Base-by-base conservation (phyloP, 352 stramenopile genomes). In the Phytopythium vexans region DNA sequence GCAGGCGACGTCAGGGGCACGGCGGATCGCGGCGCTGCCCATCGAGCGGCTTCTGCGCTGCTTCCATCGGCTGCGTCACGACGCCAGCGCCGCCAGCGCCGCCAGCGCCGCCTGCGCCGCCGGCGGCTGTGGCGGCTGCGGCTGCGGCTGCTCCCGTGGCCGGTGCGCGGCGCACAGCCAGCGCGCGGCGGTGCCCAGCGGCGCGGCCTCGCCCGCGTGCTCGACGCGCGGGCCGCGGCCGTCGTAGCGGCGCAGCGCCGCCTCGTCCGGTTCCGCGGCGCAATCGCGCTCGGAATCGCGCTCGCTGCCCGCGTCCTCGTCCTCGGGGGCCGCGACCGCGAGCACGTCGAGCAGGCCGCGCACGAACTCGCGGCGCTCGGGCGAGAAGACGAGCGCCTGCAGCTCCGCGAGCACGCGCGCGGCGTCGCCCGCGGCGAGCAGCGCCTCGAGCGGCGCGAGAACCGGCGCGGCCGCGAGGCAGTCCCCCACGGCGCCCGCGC, bases 351-450 rank as follows among this genome's bases (percentile, higher is more conserved):
- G 58, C 41, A 89, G 49, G 47, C 70, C 84, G 6, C 72, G 64
- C 36, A 88, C 72, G 47, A 86, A 71, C 33, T 82, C 68, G 27
- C 79, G 74, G 48, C 88, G 86, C 50, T 85, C 79, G 27, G 77
- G 51, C 32, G 67, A 79, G 40, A 89, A 89, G 32, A 72, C 59
- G n/a, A 86, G 61, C 5, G 53, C 56, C 11, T 72, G 77, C 45
- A 86, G 56, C 43, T 86, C 63, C 40, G 85, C 68, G 8, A 88
- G 60, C 49, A 88, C 76, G 45, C 81, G 58, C 31, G 49, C 10
- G 7, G 48, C 51, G 6, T 88, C 74, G 47, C 64, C 47, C 33
- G 36, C 51, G 10, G 64, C 60, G 9, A 89, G 51, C 62, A 82
- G 56, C 42, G 79, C 57, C 52, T 86, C 72, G 41, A 88, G 58